Evolutionary conservation across 257 asterid genomes (phyloP), one percentile per base, ranked within the genome.

Genomic region (Nicotiana noctiflora): DNA sequence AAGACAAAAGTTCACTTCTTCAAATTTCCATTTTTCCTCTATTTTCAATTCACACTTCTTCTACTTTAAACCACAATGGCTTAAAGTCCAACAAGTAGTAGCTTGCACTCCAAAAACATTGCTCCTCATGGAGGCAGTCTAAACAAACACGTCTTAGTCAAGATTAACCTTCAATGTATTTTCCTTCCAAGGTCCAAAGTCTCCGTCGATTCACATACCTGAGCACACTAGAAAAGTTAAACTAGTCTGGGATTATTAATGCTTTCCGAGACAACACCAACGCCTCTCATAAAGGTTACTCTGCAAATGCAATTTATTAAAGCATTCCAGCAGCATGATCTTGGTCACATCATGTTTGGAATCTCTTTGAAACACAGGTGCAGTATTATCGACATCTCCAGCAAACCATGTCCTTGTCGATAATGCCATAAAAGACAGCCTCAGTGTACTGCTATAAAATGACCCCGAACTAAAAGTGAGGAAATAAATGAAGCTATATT

Each of bases 291-390:
- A 34, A 34, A 34, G 40, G 40, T 34, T 34, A 34, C 44, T 37
- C 44, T 37, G 44, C 1, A 37, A 37, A 37, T 97, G 97, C 29
- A 32, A 56, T 97, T 86, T 81, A 94, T 37, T 93, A 88, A 94
- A 89, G n/a, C n/a, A 84, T 97, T 94, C 97, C 98, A 94, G n/a
- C n/a, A n/a, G n/a, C n/a, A 12, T 94, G 94, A 83, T n/a, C n/a
- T n/a, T n/a, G n/a, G 93, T 92, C 67, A 94, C 93, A 51, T 86
- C 90, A 53, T 84, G 82, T 90, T 89, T 90, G 94, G 94, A 81
- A 90, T 90, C 76, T 91, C 96, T 83, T 91, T 90, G 81, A 93
- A 94, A 85, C 90, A 94, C 87, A 93, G 83, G 70, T 93, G 94
- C 27, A 92, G 97, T 85, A 94, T 88, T 1, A 51, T 11, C 32